Conservation (phyloP, 2,329 filamentous ascomycete species). For the Elsinoe necatrix region DNA sequence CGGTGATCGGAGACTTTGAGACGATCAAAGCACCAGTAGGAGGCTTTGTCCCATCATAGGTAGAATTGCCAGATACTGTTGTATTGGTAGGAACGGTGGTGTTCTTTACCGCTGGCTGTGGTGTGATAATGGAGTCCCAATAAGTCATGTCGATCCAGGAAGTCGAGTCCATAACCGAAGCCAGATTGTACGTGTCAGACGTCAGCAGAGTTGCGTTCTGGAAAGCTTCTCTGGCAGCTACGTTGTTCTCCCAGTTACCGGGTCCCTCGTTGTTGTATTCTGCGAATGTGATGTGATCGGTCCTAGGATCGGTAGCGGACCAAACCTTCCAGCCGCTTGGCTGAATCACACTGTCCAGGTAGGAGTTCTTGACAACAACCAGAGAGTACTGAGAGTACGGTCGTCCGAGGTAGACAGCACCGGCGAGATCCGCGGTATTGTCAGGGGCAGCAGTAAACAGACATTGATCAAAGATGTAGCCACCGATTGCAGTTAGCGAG, state of each 20-base stretch:
- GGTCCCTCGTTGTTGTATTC: constrained; percentile 24
- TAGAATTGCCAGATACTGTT: constrained; percentile 24
- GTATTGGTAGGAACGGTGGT: constrained; percentile 22
- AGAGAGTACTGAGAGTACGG: constrained; percentile 22
- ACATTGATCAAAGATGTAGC: constrained; percentile 32
- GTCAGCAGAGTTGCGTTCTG: constrained; percentile 31
- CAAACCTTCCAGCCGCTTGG: constrained; percentile 27
- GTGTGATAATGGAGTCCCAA: constrained; percentile 32
- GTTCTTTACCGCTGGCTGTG: constrained; percentile 22
- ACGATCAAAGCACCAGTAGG: constrained; percentile 33
- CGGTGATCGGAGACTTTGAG: constrained; percentile 31
- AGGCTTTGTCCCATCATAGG: constrained; percentile 29
- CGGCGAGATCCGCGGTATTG: constrained; percentile 29
- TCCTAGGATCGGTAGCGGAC: constrained; percentile 22
- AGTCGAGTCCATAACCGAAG: constrained; percentile 30
- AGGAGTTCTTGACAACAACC: constrained; percentile 23
- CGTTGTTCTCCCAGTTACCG: constrained; percentile 31
- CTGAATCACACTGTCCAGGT: constrained; percentile 20
- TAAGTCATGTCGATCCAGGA: constrained; percentile 35
- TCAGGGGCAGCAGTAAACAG: constrained; percentile 25
- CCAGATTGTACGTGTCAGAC: constrained; percentile 30
- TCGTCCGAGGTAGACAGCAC: constrained; percentile 23
- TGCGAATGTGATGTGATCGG: constrained; percentile 21
- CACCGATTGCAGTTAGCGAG: constrained; percentile 29
- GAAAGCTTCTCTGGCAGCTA: constrained; percentile 30